A percentile compares a stretch with the other conserved stretches of the same genome.
phyloP scores from a whole-genome alignment of 2,329 filamentous ascomycete species.

The Fusarium algeriense region DNA sequence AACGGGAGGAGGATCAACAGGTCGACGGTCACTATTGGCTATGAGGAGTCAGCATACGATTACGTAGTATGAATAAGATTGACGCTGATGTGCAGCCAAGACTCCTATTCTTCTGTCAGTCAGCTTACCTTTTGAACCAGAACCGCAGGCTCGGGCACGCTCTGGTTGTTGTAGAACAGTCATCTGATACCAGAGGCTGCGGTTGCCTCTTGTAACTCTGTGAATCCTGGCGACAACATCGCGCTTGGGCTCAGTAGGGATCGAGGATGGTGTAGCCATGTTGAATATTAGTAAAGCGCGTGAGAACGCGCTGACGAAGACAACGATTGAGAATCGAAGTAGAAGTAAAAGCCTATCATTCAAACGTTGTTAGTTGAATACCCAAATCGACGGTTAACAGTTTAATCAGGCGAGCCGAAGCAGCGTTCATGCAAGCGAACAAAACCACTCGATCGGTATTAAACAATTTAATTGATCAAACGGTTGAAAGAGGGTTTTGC shows the following conservation, averaged over 20 bases:
- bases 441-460: slow-evolving; percentile 17
- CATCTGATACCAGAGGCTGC: slow-evolving; percentile 83
- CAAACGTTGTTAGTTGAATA: slow-evolving; percentile 22
- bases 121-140: slow-evolving; percentile 88
- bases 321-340: slow-evolving; percentile 25
- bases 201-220: slow-evolving; percentile 75
- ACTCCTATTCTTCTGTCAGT: not conserved
- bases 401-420: slow-evolving; percentile 7
- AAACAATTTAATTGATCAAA: slow-evolving; percentile 16
- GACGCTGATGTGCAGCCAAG: not conserved
- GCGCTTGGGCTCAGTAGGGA: slow-evolving; percentile 48
- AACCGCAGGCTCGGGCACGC: slow-evolving; percentile 93
- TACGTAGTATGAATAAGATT: not conserved
- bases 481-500: slow-evolving; percentile 8
- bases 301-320: slow-evolving; percentile 14
- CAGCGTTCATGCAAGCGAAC: slow-evolving; percentile 18
- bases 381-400: slow-evolving; percentile 6
- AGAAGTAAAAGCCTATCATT: slow-evolving; percentile 23
- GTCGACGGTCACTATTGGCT: slow-evolving; percentile 77
- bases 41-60: slow-evolving; percentile 34
- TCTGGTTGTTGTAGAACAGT: slow-evolving; percentile 94
- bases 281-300: slow-evolving; percentile 32
- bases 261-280: slow-evolving; percentile 52
- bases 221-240: slow-evolving; percentile 61
- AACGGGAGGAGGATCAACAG: slow-evolving; percentile 94